Evolutionary conservation across 495 filamentous ascomycete genomes (phyloP).

Genomic region (Acidiella bohemica): DNA sequence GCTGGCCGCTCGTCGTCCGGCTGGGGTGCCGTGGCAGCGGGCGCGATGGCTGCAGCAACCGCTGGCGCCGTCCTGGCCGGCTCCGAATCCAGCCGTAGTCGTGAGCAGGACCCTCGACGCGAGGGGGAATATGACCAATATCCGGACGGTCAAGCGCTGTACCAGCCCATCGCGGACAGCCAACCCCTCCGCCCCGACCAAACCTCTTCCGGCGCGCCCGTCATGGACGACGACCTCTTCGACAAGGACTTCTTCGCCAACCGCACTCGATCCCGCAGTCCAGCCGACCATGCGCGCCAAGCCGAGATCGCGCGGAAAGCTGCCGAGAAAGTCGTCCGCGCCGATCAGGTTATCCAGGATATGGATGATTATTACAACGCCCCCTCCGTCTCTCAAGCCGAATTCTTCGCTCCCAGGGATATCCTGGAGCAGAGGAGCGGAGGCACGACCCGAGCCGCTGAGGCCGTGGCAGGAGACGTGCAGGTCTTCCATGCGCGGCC

Average conservation of each 20-base stretch:
- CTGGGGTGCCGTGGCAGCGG: constrained; percentile 20
- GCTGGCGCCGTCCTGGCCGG: constrained; percentile 22
- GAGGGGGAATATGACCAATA: constrained; percentile 5
- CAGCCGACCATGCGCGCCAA: constrained; percentile 8
- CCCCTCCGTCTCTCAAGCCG: constrained; percentile 14
- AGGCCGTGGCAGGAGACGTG: constrained; percentile 16
- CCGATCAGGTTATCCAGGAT: constrained; percentile 16
- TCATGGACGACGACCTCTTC: constrained; percentile 27
- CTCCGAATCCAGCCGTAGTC: constrained; percentile 5
- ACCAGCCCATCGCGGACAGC: constrained; percentile 5
- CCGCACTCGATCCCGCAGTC: constrained; percentile 13
- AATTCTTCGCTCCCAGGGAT: constrained; percentile 21
- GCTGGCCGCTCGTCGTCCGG: constrained; percentile 11
- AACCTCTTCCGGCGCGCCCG: constrained; percentile 10
- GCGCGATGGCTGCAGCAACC: constrained; percentile 22
- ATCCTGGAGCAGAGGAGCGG: constrained; percentile 6
- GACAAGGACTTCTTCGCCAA: constrained; percentile 28
- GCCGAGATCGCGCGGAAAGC: constrained; percentile 7
- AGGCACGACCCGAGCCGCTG: constrained; percentile 14
- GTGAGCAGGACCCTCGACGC: constrained; percentile 10
- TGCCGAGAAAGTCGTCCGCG: no score
- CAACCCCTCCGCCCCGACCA: constrained; percentile 16
- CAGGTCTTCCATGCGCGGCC: constrained; percentile 22
- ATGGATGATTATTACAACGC: constrained; percentile 14
- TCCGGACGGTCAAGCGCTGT: constrained; percentile 5